Evolutionary conservation across 257 asterid species (phyloP), one percentile per base, ranked within the genome.

Genomic region (Solanum chilense): DNA sequence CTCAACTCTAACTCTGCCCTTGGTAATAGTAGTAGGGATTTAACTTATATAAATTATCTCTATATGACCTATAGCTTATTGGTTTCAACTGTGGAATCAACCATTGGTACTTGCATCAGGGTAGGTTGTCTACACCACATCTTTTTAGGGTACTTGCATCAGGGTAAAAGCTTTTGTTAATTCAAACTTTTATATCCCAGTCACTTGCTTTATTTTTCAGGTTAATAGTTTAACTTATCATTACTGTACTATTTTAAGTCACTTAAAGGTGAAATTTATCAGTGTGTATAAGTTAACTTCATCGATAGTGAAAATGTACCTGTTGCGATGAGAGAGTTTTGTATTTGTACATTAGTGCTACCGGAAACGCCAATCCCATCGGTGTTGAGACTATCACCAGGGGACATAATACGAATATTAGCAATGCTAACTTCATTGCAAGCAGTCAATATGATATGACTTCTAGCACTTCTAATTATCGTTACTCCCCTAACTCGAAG

Each of bases 361-460:
- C 90, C 84, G 25, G 95, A 89, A 75, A 92, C 86, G 87, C 90
- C 92, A 29, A 93, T 93, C 1, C 89, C 98, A 86, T 94, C 98
- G 2, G 98, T 94, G 60, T 94, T 94, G n/a, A 93, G 96, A 92
- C 95, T 93, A 21, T 91, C 88, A 1, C 91, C 94, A 0, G 96
- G 96, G 12, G 98, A 94, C 29, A 89, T 89, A 71, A 93, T 29
- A 4, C 90, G 92, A 5, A 92, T 90, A 87, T 93, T 91, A 68
- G 94, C 82, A 15, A 92, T 84, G 1, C 78, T 86, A 2, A 78
- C 95, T 49, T 89, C 93, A 12, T 88, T 89, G 73, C 88, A 87
- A 29, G 94, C 88, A 75, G 90, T 85, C 3, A 93, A 84, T 75
- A 91, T 70, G 23, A 94, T 92, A 47, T 94, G 96, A 66, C 89